Base-by-base conservation (phyloP, 768 basidiomycete genomes). In the Xerocomellus dryophilus region DNA sequence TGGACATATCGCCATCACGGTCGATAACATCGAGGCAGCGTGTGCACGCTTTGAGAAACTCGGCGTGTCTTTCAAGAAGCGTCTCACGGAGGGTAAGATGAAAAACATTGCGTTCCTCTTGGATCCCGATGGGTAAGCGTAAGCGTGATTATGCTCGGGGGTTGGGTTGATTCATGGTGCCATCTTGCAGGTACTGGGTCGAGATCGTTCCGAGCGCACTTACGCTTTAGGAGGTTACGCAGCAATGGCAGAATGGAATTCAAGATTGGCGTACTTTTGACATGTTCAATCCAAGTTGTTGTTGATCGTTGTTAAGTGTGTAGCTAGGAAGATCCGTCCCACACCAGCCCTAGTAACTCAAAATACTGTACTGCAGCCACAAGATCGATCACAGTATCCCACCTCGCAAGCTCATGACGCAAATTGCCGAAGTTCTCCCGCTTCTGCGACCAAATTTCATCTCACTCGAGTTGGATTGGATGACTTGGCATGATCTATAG, bases 1-100 rank as follows among this genome's bases (percentile, higher is more conserved):
- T 65, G 93, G 94, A 0, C 95, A 97, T 71, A 92, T 95, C 62
- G 90, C 89, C 53, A 83, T 97, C 67, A 77, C 85, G 5, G 90
- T 93, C 32, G 86, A 88, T 58, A 79, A 97, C 66, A 78, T 98
- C 62, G 80, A 93, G 60, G 80, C 77, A 57, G 89, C 94, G 7
- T 95, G 92, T 57, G 86, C 80, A 45, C 80, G 92, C 25, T 89
- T 99, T 55, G 92, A 94, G 60, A 73, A 74, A 50, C 78, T 91
- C 10, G 85, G 85, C 1, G 93, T 96, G 21, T 70, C 74, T 25
- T 98, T 96, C 78, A 88, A 93, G 80, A 98, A 97, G 77, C 81
- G 79, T 58, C 85, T 84, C 15, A 81, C 78, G 1, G 95, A 96
- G 51, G 93, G 95, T 11, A 88, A 77, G 69, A 94, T 98, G 89